phyloP scores from a whole-genome alignment of 805 yeast species.

The Ogataea ramenticola region DNA sequence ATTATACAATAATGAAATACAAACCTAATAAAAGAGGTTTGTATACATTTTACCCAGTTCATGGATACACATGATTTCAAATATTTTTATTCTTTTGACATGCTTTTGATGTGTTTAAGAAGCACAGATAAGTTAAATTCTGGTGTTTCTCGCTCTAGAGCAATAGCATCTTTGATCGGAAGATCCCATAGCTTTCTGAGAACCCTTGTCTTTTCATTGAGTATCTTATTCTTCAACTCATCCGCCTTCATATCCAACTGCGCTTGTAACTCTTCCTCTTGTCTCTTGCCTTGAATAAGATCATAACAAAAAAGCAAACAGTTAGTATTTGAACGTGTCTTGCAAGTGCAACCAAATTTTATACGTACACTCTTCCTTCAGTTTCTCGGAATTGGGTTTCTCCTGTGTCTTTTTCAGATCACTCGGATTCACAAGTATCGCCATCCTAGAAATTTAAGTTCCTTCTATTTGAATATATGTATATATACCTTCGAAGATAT shows the following conservation, averaged over 20 bases:
- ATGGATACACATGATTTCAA: no score
- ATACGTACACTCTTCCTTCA: background rate
- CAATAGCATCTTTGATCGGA: conserved; percentile 35
- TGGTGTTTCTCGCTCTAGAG: conserved; percentile 34
- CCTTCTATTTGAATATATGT: no score
- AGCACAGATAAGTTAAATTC: conserved; percentile 26
- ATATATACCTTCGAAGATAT: no score
- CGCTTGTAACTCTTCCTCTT: conserved; percentile 13
- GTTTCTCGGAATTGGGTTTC: background rate
- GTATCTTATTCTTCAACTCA: conserved; percentile 30
- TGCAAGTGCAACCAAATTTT: no score
- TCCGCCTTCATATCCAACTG: conserved; percentile 19
- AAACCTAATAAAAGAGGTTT: no score
- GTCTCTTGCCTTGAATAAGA: background rate
- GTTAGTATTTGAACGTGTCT: no score
- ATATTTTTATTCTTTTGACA: background rate
- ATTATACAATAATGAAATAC: no score
- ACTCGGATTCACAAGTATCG: background rate
- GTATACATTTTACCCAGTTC: no score
- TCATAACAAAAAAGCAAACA: no score
- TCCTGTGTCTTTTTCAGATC: background rate
- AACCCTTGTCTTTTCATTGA: conserved; percentile 37
- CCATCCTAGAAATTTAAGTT: no score
- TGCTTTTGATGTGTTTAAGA: conserved; percentile 18
- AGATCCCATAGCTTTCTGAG: conserved; percentile 44